These are phyloP conservation scores for Blastobotrys ciferrii DNA, from an alignment of 1,139 yeast genomes.

Conservation along the genomic window DNA sequence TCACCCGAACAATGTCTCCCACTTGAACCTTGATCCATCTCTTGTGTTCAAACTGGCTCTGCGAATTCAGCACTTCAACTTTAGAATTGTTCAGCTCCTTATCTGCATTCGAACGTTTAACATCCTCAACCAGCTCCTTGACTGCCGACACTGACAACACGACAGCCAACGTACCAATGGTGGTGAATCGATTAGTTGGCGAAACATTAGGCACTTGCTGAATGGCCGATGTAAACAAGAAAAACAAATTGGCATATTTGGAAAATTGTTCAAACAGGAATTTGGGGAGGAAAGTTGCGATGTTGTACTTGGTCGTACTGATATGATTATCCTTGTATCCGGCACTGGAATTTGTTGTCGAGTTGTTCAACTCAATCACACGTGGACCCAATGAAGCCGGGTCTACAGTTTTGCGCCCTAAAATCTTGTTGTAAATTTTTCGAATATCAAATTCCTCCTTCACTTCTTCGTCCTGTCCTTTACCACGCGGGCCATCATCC, in stretches of 20 bases:
- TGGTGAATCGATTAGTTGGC: constrained; percentile 94
- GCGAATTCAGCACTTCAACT: constrained; percentile 60
- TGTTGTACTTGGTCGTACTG: constrained; percentile 94
- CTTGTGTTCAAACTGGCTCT: constrained; percentile 59
- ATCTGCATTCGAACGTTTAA: constrained; percentile 86
- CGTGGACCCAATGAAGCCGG: constrained; percentile 56
- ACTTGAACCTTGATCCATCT: constrained; percentile 89
- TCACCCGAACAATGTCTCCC: constrained; percentile 85
- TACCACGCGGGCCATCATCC: constrained; percentile 13
- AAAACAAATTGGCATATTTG: constrained; percentile 93
- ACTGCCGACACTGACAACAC: constrained; percentile 88
- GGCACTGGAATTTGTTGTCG: constrained; percentile 49
- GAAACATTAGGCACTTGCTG: constrained; percentile 97
- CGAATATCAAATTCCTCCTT: constrained; percentile 56
- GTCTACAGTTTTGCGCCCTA: constrained; percentile 39
- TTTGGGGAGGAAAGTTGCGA: constrained; percentile 91
- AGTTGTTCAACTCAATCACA: constrained; percentile 64
- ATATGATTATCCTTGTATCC: constrained; percentile 80
- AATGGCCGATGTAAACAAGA: constrained; percentile 84
- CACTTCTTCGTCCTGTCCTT: constrained; percentile 23
- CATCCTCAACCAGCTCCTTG: constrained; percentile 87
- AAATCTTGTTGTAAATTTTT: constrained; percentile 48
- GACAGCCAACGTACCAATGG: constrained; percentile 83
- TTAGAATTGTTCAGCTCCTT: constrained; percentile 80
- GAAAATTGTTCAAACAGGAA: constrained; percentile 95